These are phyloP conservation scores for Wickerhamomyces canadensis DNA, from an alignment of 805 yeast species.

Conservation along the genomic window DNA sequence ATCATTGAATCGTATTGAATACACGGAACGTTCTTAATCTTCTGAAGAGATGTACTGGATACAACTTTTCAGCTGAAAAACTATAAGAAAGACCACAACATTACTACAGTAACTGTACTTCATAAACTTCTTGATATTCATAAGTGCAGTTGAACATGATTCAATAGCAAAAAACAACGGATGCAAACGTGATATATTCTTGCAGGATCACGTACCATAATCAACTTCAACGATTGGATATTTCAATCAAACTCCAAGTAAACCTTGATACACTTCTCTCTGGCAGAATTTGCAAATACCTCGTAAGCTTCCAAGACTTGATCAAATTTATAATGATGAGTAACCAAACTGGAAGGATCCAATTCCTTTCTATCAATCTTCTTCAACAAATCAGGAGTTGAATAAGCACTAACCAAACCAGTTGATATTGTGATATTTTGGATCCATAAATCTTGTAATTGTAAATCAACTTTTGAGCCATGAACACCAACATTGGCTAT, in stretches of 20 bases:
- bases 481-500: conserved; percentile 61
- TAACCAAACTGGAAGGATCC: conserved; percentile 48
- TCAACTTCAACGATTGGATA: background rate
- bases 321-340: conserved; percentile 50
- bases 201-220: too few relatives aligned
- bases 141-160: too few relatives aligned
- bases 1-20: conserved; percentile 8
- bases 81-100: too few relatives aligned
- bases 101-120: too few relatives aligned
- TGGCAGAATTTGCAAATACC: conserved; percentile 46
- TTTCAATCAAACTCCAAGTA: conserved; percentile 15
- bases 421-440: conserved; percentile 39
- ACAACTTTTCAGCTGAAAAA: too few relatives aligned
- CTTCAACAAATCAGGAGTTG: conserved; percentile 33
- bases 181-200: too few relatives aligned
- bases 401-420: conserved; percentile 45
- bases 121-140: too few relatives aligned
- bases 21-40: too few relatives aligned
- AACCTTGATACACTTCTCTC: conserved; percentile 51
- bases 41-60: too few relatives aligned
- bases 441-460: conserved; percentile 40
- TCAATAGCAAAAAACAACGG: too few relatives aligned
- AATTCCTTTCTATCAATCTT: conserved; percentile 27
- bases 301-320: conserved; percentile 60
- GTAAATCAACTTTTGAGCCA: conserved; percentile 36